Percentiles rank a stretch among this genome's conserved stretches.
Conservation (phyloP, 768 basidiomycete genomes). For the Cubamyces lactineus region DNA sequence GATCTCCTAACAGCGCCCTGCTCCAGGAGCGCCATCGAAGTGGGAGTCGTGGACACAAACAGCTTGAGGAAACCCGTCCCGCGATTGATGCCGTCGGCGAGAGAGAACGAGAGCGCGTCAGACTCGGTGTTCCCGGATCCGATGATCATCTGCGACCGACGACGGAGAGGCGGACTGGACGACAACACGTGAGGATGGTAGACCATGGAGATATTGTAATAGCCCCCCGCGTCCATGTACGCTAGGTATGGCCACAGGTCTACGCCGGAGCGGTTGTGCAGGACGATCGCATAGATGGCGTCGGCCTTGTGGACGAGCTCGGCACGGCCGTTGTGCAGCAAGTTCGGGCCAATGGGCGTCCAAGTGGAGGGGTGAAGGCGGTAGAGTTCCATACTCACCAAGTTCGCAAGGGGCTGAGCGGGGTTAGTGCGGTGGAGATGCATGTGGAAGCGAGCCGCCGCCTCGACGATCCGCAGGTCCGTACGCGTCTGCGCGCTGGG, state of each 20-base stretch:
- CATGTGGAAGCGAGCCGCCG: constrained; percentile 61
- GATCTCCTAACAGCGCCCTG: constrained; percentile 37
- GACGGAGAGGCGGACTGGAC: constrained; percentile 46
- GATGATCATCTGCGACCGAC: constrained; percentile 44
- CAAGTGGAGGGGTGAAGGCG: constrained; percentile 50
- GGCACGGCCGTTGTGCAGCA: constrained; percentile 52
- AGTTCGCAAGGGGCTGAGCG: constrained; percentile 46
- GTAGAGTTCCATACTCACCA: constrained; percentile 58
- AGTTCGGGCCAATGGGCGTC: constrained; percentile 47
- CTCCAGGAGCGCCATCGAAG: constrained; percentile 52
- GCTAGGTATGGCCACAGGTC: constrained; percentile 67
- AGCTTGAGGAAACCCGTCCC: constrained; percentile 60
- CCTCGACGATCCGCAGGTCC: constrained; percentile 48
- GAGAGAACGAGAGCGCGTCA: constrained; percentile 50
- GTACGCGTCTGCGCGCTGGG: constrained; percentile 37
- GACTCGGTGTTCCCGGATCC: constrained; percentile 48
- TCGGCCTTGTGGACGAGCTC: constrained; percentile 46
- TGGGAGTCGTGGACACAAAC: constrained; percentile 56
- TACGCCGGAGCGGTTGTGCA: constrained; percentile 52
- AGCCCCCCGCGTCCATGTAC: constrained; percentile 61
- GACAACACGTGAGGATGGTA: constrained; percentile 51
- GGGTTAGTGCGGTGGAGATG: constrained; percentile 58
- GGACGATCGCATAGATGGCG: constrained; percentile 48
- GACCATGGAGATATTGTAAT: constrained; percentile 57
- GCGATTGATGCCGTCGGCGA: constrained; percentile 40